Percentiles rank a stretch among this genome's conserved stretches.
These are phyloP conservation scores for Primulina huaijiensis DNA, from an alignment of 257 asterid species.

Conservation along the genomic window DNA sequence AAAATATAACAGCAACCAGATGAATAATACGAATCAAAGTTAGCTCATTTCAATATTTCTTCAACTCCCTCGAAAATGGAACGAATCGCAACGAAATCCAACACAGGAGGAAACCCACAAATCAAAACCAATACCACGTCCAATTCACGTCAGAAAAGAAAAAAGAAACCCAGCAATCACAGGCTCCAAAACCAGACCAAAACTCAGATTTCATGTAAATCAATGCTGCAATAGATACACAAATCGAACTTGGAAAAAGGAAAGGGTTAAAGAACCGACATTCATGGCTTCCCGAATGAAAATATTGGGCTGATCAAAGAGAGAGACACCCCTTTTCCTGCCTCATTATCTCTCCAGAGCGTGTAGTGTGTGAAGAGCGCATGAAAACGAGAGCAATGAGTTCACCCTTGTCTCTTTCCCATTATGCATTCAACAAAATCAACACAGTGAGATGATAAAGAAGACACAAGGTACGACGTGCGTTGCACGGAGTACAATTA, in stretches of 20 bases:
- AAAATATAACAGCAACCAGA: slow-evolving; percentile 12
- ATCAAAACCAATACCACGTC: slow-evolving; percentile 13
- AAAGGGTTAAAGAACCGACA: slow-evolving; percentile 52
- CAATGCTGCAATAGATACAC: slow-evolving; percentile 22
- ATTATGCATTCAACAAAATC: slow-evolving; percentile 20
- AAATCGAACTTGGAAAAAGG: slow-evolving; percentile 25
- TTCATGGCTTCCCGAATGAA: slow-evolving; percentile 38
- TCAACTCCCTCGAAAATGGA: slow-evolving; percentile 31
- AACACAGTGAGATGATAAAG: slow-evolving; percentile 24
- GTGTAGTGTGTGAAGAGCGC: slow-evolving; percentile 35
- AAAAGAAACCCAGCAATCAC: slow-evolving; percentile 21
- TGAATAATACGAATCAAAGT: background rate
- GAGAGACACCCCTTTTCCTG: slow-evolving; percentile 14
- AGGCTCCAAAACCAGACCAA: slow-evolving; percentile 2
- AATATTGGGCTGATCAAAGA: slow-evolving; percentile 38
- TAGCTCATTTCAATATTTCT: background rate
- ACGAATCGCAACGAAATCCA: slow-evolving; percentile 30
- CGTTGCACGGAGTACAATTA: slow-evolving; percentile 21
- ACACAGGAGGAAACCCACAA: background rate
- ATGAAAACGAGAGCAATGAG: slow-evolving; percentile 39
- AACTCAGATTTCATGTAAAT: slow-evolving; percentile 10
- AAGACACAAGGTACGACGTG: slow-evolving; percentile 28
- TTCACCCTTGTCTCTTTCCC: slow-evolving; percentile 34
- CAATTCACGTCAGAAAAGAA: background rate
- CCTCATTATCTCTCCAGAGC: slow-evolving; percentile 24